Evolutionary conservation across 148 eudicot genomes (phyloP), one percentile per base, ranked within the genome.

Genomic region (Tetragonia tetragonoides): DNA sequence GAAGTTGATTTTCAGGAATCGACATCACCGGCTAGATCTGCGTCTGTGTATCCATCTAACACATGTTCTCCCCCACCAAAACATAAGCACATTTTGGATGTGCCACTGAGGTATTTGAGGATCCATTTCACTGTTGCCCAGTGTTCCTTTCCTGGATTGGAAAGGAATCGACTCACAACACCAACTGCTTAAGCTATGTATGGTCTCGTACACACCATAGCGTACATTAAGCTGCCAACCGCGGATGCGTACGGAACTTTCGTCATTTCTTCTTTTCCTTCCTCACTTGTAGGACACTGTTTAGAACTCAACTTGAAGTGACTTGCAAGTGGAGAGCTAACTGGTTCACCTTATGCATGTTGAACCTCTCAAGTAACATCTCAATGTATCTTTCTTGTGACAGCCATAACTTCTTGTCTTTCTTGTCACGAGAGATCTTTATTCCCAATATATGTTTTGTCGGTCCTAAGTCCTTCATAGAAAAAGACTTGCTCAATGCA

Each of bases 211-310:
- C 77, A 74, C 7, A 74, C 66, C 66, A 74, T 57, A 3, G 21
- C 66, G 20, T 74, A 74, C 77, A 74, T 74, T 10, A 59, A 44
- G 10, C 49, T 74, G 23, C n/a, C n/a, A 5, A 59, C 62, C 5
- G 18, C 62, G 18, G 62, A 59, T 15, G 18, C 62, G 6, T 59
- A 59, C 1, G 66, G 37, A 62, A 62, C 37, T 6, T 62, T 11
- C 66, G 11, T 5, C 59, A 54, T 54, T 54, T 54, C 59, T 5
- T 54, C 16, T 8, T 3, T 54, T 54, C 15, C 59, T 15, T 54
- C 15, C 12, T 54, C 51, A 46, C 51, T 54, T 54, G 11, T 15
- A 17, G 59, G 59, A 54, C 59, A 54, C 15, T 54, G 0, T 54
- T 54, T 1, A 46, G 11, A 7, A 46, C 0, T 46, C 51, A 46